Conservation (phyloP, 257 asterid genomes). For the Capsicum chinense region DNA sequence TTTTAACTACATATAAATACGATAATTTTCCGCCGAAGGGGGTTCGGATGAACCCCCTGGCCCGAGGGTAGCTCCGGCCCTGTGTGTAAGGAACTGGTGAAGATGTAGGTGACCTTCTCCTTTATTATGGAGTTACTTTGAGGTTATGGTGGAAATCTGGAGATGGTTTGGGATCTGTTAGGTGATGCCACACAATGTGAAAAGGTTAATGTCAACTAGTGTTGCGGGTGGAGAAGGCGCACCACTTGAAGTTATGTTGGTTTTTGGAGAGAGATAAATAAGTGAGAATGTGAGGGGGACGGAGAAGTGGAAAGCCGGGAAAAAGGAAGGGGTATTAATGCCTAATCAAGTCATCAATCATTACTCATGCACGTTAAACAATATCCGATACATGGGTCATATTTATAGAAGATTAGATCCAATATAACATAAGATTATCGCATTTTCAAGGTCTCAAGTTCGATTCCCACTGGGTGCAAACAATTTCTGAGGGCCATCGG, state of each 20-base stretch:
- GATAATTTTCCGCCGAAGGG: too few relatives aligned
- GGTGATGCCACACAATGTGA: neutral
- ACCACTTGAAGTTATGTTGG: neutral
- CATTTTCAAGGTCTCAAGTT: neutral
- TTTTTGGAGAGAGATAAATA: neutral
- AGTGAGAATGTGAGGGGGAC: neutral
- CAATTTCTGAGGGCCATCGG: too few relatives aligned
- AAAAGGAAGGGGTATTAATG: neutral
- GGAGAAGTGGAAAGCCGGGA: neutral
- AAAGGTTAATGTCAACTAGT: neutral
- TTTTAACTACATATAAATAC: too few relatives aligned
- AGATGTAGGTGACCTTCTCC: neutral
- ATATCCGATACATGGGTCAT: neutral
- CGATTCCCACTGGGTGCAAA: too few relatives aligned
- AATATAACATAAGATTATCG: neutral
- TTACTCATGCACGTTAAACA: neutral
- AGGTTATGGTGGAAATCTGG: neutral
- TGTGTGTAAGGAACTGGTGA: neutral
- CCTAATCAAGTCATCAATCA: conserved; percentile 1
- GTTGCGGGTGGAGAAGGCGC: neutral
- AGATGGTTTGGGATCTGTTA: neutral
- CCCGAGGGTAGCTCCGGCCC: too few relatives aligned
- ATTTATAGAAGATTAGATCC: neutral
- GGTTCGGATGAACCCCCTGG: too few relatives aligned
- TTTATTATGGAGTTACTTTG: neutral